Base-by-base conservation (phyloP, 176 grass and related monocot species). In the Paspalum notatum region DNA sequence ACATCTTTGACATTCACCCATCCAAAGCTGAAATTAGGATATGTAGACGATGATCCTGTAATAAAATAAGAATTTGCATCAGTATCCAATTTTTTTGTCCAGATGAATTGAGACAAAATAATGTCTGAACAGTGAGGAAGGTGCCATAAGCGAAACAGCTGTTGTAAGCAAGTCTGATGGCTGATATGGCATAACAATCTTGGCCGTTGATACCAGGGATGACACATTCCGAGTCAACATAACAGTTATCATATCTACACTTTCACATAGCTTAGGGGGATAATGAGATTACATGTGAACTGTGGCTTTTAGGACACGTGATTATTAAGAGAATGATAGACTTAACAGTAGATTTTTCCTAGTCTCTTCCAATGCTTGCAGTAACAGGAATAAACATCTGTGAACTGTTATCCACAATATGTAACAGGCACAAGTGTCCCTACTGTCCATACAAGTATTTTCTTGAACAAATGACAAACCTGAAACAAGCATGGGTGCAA, bases 1-100 rank as follows among this genome's bases (percentile, higher is more conserved):
- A 91, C 89, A 81, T 91, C 89, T 58, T 81, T 87, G 56, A 91
- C 81, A 76, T 91, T 87, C 53, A 91, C 58, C 89, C 81, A 84
- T 46, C 85, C 80, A 25, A 84, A 12, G 65, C 12, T 84, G 2
- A 20, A 13, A 84, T 91, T 91, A 14, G 81, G 71, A 57, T 76
- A 91, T 46, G 89, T 91, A 50, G 86, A 74, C 4, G 79, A 66
- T 61, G 84, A 80, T 37, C 89, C 89, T 91, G 62, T 32, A 80
- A 65, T 32, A 52, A 79, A 8, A 76, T 68, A 37, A 77, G 6
- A 70, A 46, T 54, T 55, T 22, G 6, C 15, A 59, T 84, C 32
- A 32, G 32, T 44, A 56, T 15, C 45, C 9, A 39, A 38, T 64
- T 82, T 26, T 26, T 2, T 46, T 46, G 14, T 27, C 22, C 46